phyloP scores from a whole-genome alignment of 495 filamentous ascomycete species.

The Podospora pseudopauciseta region DNA sequence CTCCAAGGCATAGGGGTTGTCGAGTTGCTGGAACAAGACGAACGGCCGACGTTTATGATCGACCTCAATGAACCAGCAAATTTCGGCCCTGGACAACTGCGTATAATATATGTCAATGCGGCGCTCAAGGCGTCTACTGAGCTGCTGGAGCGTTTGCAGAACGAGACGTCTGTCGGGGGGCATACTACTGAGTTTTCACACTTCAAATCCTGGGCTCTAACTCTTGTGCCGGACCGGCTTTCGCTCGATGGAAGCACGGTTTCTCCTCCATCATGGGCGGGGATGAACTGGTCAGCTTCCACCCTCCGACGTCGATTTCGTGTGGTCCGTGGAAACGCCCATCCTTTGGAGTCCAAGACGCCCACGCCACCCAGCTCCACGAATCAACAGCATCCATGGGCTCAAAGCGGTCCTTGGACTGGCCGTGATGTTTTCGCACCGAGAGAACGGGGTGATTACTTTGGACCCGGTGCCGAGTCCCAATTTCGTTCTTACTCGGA shows the following conservation, averaged over 20 bases:
- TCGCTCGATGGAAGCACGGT: constrained; percentile 37
- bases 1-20: constrained; percentile 56
- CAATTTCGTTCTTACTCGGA: constrained; percentile 23
- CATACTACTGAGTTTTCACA: constrained; percentile 42
- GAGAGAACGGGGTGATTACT: constrained; percentile 38
- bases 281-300: constrained; percentile 59
- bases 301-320: constrained; percentile 61
- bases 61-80: constrained; percentile 56
- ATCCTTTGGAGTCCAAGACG: constrained; percentile 22
- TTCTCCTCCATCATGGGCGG: constrained; percentile 51
- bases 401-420: constrained; percentile 28
- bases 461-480: constrained; percentile 29
- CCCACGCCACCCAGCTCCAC: constrained; percentile 36
- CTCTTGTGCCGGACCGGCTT: constrained; percentile 45
- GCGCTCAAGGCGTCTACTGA: constrained; percentile 48
- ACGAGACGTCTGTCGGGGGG: constrained; percentile 37
- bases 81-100: constrained; percentile 48
- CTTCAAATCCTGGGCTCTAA: constrained; percentile 63
- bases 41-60: constrained; percentile 64
- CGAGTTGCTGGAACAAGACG: constrained; percentile 65
- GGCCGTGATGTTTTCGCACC: constrained; percentile 23
- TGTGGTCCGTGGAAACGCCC: constrained; percentile 51
- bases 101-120: constrained; percentile 58
- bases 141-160: constrained; percentile 50
- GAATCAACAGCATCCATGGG: constrained; percentile 25